Percentiles rank a stretch among this genome's conserved stretches.
phyloP scores from a whole-genome alignment of 306 rosid genomes.

The Luffa aegyptiaca region DNA sequence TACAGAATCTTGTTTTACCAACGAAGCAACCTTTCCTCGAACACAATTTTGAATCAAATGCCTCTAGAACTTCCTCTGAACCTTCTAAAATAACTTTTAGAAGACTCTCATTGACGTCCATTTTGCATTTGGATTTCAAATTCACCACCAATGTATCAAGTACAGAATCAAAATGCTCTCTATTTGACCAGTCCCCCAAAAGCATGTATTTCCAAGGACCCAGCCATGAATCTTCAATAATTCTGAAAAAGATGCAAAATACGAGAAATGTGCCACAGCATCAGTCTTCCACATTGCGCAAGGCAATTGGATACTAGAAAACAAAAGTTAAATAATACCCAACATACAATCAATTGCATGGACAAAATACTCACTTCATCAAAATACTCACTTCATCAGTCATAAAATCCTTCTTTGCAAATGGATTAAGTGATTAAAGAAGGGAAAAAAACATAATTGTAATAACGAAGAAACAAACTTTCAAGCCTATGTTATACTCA shows the following conservation, averaged over 20 bases:
- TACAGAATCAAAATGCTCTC: slow-evolving; percentile 40
- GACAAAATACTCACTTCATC: background rate
- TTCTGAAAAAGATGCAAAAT: slow-evolving; percentile 27
- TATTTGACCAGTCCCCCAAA: slow-evolving; percentile 57
- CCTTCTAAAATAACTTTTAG: slow-evolving; percentile 65
- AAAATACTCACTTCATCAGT: background rate
- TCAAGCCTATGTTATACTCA: background rate
- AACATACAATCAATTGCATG: background rate
- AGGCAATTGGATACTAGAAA: background rate
- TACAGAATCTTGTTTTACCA: slow-evolving; percentile 38
- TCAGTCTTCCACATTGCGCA: background rate
- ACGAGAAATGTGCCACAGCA: background rate
- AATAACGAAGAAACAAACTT: background rate
- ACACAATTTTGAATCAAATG: slow-evolving; percentile 29
- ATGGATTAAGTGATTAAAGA: background rate
- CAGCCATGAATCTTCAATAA: slow-evolving; percentile 72
- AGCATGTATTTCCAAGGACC: slow-evolving; percentile 81
- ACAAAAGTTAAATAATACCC: background rate
- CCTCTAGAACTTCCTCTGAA: slow-evolving; percentile 38
- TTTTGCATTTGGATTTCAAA: slow-evolving; percentile 57
- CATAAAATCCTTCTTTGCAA: background rate
- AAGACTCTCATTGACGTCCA: slow-evolving; percentile 58
- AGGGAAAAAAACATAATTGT: background rate
- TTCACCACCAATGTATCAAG: slow-evolving; percentile 44
- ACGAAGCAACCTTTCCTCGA: slow-evolving; percentile 49